phyloP scores from a whole-genome alignment of 441 rosid genomes.

The Adansonia grandidieri region DNA sequence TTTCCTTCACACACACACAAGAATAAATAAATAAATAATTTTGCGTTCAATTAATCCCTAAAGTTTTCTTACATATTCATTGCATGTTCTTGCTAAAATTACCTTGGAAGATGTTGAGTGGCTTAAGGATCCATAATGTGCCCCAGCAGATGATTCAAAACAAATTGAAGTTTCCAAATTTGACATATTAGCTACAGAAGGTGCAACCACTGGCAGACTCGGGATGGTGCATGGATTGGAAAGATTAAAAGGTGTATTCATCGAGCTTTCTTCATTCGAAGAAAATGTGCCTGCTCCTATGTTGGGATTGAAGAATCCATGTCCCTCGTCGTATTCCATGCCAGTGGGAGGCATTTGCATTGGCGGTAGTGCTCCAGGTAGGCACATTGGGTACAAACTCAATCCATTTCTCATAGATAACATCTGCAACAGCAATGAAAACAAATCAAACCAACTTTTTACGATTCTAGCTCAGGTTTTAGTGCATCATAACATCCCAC shows the following conservation, averaged over 20 bases:
- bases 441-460: neutral
- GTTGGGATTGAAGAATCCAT: slow-evolving; percentile 41
- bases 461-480: neutral
- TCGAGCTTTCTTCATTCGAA: slow-evolving; percentile 43
- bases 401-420: slow-evolving; percentile 73
- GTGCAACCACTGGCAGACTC: slow-evolving; percentile 41
- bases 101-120: slow-evolving; percentile 54
- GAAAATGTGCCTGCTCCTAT: slow-evolving; percentile 42
- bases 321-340: slow-evolving; percentile 51
- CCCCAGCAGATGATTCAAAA: slow-evolving; percentile 48
- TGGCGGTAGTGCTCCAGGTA: slow-evolving; percentile 57
- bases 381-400: slow-evolving; percentile 63
- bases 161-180: slow-evolving; percentile 47
- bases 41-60: slow-evolving; percentile 11
- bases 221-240: slow-evolving; percentile 41
- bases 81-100: slow-evolving; percentile 23
- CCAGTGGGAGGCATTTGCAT: slow-evolving; percentile 51
- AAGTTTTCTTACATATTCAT: slow-evolving; percentile 11
- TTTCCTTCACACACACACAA: slow-evolving; percentile 47
- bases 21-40: neutral
- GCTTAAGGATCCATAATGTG: slow-evolving; percentile 47
- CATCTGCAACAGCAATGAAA: slow-evolving; percentile 54
- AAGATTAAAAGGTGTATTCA: slow-evolving; percentile 36
- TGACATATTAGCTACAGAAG: slow-evolving; percentile 36
- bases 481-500: neutral